Percentiles rank a stretch among this genome's conserved stretches.
phyloP scores from a whole-genome alignment of 129 eudicot species.

The Tanacetum coccineum region DNA sequence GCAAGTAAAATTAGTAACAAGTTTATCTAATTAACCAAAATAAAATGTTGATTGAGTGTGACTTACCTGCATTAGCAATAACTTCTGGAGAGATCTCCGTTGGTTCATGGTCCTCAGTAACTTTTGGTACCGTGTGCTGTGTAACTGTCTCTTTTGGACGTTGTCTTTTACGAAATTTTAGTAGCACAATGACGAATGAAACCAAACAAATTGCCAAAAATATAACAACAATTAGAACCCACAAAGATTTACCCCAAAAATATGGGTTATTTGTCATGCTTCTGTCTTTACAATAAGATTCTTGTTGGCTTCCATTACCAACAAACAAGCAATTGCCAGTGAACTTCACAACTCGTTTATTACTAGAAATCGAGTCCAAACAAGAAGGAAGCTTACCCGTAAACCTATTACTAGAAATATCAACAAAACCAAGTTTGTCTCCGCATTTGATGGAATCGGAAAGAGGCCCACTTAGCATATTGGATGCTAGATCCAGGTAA shows the following conservation, averaged over 20 bases:
- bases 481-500: conserved; percentile 69
- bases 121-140: conserved; percentile 54
- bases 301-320: conserved; percentile 47
- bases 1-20: not conserved
- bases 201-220: conserved; percentile 39
- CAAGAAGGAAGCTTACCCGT: conserved; percentile 69
- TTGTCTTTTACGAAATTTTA: conserved; percentile 41
- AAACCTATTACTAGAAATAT: conserved; percentile 65
- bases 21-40: not conserved
- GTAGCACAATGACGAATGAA: conserved; percentile 38
- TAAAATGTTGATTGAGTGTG: not conserved
- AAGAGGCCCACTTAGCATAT: conserved; percentile 63
- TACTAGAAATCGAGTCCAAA: conserved; percentile 33
- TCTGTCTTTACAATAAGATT: conserved; percentile 50
- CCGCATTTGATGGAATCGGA: conserved; percentile 55
- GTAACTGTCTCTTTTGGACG: conserved; percentile 23
- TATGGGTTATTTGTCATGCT: conserved; percentile 26
- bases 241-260: conserved; percentile 30
- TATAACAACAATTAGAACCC: conserved; percentile 42
- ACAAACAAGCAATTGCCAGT: conserved; percentile 65
- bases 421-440: conserved; percentile 62
- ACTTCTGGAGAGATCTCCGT: conserved; percentile 50
- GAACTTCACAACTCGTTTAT: conserved; percentile 51
- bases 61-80: conserved; percentile 70
- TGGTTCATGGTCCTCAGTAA: conserved; percentile 27